Percentiles rank a stretch among this genome's conserved stretches.
Evolutionary conservation across 2,329 filamentous ascomycete species (phyloP).

Genomic region (Cladosporium sp.): DNA sequence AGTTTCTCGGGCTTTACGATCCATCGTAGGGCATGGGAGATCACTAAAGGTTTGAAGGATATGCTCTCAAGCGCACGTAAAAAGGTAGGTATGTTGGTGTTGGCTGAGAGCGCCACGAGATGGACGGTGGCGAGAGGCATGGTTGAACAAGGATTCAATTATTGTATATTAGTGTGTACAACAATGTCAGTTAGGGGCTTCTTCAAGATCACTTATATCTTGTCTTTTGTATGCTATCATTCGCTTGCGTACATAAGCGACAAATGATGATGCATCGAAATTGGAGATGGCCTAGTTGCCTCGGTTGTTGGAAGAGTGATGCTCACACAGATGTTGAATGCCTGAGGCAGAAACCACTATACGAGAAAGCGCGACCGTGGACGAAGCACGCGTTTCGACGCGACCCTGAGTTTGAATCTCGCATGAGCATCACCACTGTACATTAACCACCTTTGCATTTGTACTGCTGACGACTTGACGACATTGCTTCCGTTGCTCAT

Average conservation of each 20-base stretch:
- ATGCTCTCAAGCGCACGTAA: constrained; percentile 34
- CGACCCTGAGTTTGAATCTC: background rate
- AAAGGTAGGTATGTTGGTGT: constrained; percentile 35
- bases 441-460: background rate
- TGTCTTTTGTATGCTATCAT: background rate
- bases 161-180: background rate
- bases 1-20: constrained; percentile 45
- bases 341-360: background rate
- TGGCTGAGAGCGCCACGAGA: constrained; percentile 39
- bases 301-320: background rate
- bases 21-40: constrained; percentile 45
- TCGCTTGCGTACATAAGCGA: background rate
- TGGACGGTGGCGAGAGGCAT: constrained; percentile 50
- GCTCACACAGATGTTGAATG: background rate
- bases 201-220: background rate
- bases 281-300: background rate
- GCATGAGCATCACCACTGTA: background rate
- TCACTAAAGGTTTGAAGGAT: constrained; percentile 38
- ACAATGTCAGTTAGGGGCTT: no score
- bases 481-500: background rate
- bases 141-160: background rate
- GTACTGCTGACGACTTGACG: background rate
- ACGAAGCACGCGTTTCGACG: background rate
- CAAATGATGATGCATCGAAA: constrained; percentile 1
- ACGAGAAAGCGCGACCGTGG: background rate